These are phyloP conservation scores for Nitzschia palea DNA, from an alignment of 108 stramenopile genomes.

Conservation along the genomic window DNA sequence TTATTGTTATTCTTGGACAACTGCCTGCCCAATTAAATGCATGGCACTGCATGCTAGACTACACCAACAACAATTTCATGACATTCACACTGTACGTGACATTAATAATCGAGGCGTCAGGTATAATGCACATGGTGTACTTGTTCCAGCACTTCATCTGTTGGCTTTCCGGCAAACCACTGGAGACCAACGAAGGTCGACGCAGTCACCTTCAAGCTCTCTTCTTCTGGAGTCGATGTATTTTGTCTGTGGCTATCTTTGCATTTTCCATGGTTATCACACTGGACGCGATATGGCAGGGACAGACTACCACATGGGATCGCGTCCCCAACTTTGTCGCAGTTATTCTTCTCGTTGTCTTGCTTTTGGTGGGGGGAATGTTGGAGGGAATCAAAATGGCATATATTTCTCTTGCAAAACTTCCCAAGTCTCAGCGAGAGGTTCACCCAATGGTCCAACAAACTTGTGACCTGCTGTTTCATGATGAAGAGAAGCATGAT, in stretches of 20 bases:
- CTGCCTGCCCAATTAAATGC: conserved; percentile 55
- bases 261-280: conserved; percentile 56
- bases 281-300: conserved; percentile 44
- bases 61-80: conserved; percentile 76
- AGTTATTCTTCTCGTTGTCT: conserved; percentile 67
- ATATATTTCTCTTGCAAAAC: conserved; percentile 76
- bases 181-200: conserved; percentile 53
- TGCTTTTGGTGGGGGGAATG: conserved; percentile 74
- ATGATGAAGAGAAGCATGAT: conserved; percentile 53
- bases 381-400: conserved; percentile 89
- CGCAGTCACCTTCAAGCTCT: conserved; percentile 19
- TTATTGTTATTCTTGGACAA: conserved; percentile 54
- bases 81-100: conserved; percentile 61
- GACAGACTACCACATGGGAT: conserved; percentile 61
- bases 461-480: conserved; percentile 66
- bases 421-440: conserved; percentile 48
- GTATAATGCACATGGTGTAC: conserved; percentile 66
- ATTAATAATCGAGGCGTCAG: conserved; percentile 53
- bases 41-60: conserved; percentile 67
- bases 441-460: conserved; percentile 36
- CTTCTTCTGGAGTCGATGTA: conserved; percentile 54
- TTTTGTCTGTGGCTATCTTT: conserved; percentile 46
- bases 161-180: conserved; percentile 42
- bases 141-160: conserved; percentile 42
- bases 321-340: conserved; percentile 51